Conservation (phyloP, 1,139 yeast genomes). For the Kodamaea suecica region DNA sequence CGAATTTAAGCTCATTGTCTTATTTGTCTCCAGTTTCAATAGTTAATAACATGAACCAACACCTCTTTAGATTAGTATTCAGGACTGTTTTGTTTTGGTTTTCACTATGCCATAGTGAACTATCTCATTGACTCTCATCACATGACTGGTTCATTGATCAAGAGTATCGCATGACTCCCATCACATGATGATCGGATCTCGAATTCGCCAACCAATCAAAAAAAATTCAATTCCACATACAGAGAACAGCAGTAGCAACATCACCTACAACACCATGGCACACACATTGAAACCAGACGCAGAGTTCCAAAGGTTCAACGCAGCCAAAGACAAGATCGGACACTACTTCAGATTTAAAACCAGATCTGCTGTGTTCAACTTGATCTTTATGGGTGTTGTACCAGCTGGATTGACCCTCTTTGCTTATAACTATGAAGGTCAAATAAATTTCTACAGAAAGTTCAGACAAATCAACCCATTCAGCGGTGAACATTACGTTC, state of each 20-base stretch:
- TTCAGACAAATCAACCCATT: conserved; percentile 39
- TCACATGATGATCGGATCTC: too few species aligned
- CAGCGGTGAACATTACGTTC: conserved; percentile 39
- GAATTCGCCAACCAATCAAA: conserved; percentile 1
- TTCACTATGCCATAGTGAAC: too few species aligned
- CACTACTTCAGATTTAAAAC: conserved; percentile 46
- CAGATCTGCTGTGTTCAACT: conserved; percentile 35
- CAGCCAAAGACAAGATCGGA: conserved; percentile 42
- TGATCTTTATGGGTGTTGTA: conserved; percentile 37
- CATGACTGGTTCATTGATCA: too few species aligned
- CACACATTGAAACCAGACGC: conserved; percentile 46
- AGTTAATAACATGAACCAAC: too few species aligned
- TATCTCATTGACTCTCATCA: too few species aligned
- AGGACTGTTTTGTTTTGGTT: too few species aligned
- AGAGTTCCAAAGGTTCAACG: conserved; percentile 42
- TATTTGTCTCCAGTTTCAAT: too few species aligned
- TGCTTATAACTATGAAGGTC: conserved; percentile 42
- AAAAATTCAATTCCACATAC: conserved; percentile 1
- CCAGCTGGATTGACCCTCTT: conserved; percentile 37
- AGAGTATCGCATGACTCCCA: too few species aligned
- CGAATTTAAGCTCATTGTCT: too few species aligned
- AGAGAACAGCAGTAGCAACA: too few species aligned
- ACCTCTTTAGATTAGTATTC: too few species aligned
- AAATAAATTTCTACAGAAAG: conserved; percentile 29
- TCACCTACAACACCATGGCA: conserved; percentile 30